A percentile compares a stretch with the other conserved stretches of the same genome.
Conservation (phyloP, 805 yeast genomes). For the Candida namnaoensis region DNA sequence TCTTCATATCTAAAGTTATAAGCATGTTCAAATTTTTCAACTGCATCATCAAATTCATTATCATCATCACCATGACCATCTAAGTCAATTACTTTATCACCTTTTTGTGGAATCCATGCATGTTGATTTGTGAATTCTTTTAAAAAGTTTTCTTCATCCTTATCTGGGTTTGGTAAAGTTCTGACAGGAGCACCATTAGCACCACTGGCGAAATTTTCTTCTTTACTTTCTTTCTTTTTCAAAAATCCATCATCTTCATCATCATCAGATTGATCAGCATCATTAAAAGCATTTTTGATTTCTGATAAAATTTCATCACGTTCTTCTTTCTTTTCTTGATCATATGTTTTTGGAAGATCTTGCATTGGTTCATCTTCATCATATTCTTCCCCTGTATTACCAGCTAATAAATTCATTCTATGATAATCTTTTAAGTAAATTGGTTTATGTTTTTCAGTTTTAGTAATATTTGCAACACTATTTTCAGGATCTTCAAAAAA, state of each 20-base stretch:
- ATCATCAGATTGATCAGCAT: conserved; percentile 29
- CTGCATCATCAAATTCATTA: conserved; percentile 86
- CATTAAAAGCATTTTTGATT: conserved; percentile 62
- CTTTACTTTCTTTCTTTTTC: conserved; percentile 41
- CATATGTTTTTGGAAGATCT: conserved; percentile 57
- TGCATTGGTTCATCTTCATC: conserved; percentile 38
- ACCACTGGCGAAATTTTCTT: conserved; percentile 20
- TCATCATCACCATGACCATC: conserved; percentile 39
- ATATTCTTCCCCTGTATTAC: conserved; percentile 47
- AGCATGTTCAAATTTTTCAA: conserved; percentile 83
- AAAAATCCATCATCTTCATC: conserved; percentile 39
- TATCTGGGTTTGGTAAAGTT: conserved; percentile 55
- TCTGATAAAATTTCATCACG: conserved; percentile 65
- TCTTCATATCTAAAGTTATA: conserved; percentile 95
- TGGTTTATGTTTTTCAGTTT: conserved; percentile 50
- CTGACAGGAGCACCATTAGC: conserved; percentile 8
- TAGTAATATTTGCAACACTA: conserved; percentile 15
- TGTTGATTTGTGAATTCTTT: conserved; percentile 63
- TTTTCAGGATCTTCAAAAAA: conserved; percentile 64
- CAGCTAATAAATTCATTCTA: conserved; percentile 70
- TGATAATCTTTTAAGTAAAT: conserved; percentile 89
- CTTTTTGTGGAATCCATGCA: conserved; percentile 83
- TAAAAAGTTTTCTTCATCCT: conserved; percentile 61
- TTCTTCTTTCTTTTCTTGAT: conserved; percentile 67
- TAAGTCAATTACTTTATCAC: conserved; percentile 46